These are phyloP conservation scores for Cutaneotrichosporon spelunceum DNA, from an alignment of 1,284 basidiomycete species.

Conservation along the genomic window DNA sequence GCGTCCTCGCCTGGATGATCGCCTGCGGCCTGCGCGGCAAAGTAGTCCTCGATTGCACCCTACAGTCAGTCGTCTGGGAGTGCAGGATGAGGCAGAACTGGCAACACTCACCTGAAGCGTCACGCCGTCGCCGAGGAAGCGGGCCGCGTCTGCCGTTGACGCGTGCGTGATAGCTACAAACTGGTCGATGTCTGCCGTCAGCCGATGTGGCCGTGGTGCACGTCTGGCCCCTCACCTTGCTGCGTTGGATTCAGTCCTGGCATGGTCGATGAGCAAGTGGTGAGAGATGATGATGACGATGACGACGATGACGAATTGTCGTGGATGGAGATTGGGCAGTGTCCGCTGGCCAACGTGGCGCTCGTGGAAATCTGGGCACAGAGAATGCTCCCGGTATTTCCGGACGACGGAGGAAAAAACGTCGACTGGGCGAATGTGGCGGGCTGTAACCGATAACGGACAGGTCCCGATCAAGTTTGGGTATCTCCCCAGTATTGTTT, in stretches of 20 bases:
- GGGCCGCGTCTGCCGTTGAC: conserved; percentile 37
- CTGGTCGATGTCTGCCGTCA: conserved; percentile 46
- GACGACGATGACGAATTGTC: neutral
- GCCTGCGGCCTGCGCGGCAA: conserved; percentile 39
- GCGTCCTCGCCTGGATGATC: conserved; percentile 26
- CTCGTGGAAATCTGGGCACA: too few relatives aligned
- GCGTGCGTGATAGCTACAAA: conserved; percentile 50
- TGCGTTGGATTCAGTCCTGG: conserved; percentile 38
- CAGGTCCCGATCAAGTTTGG: too few relatives aligned
- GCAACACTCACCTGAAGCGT: conserved; percentile 41
- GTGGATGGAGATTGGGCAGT: neutral
- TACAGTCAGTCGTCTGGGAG: conserved; percentile 12
- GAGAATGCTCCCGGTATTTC: too few relatives aligned
- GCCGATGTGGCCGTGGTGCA: too few relatives aligned
- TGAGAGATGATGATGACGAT: neutral
- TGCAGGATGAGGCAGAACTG: neutral
- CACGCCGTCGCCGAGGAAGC: conserved; percentile 43
- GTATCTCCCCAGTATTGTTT: too few relatives aligned
- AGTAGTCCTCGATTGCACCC: conserved; percentile 49
- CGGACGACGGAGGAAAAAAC: too few relatives aligned
- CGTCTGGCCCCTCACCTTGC: too few relatives aligned
- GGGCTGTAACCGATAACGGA: too few relatives aligned
- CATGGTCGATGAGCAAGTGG: conserved; percentile 24
- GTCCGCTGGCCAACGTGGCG: neutral
- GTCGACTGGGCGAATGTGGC: too few relatives aligned